Conservation (phyloP, 495 filamentous ascomycete genomes). For the Neurospora sp. region DNA sequence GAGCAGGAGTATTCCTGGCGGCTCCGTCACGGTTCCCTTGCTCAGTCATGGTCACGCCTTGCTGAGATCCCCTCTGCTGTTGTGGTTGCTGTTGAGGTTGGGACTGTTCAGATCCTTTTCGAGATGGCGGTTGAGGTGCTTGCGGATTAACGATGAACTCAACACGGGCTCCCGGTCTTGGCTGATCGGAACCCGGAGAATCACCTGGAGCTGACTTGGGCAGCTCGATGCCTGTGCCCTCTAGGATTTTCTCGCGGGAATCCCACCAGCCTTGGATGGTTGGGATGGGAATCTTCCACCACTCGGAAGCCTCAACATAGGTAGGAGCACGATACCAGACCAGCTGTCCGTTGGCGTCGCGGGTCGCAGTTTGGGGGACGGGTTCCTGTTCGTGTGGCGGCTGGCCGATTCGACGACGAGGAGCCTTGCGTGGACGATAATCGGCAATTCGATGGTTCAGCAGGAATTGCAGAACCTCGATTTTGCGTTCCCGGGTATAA, state of each 20-base stretch:
- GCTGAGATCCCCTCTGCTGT: neutral
- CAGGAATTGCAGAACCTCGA: constrained; percentile 19
- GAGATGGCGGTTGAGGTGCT: neutral
- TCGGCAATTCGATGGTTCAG: constrained; percentile 18
- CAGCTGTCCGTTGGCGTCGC: constrained; percentile 5
- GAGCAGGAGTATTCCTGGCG: neutral
- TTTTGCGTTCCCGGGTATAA: constrained; percentile 17
- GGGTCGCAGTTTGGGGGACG: neutral
- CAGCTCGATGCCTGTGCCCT: constrained; percentile 16
- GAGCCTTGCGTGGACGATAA: neutral
- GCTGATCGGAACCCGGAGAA: neutral
- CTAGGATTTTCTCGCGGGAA: constrained; percentile 15
- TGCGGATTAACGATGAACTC: neutral
- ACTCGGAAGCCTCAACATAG: constrained; percentile 15
- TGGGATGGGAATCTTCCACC: constrained; percentile 16
- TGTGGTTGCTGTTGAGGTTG: neutral
- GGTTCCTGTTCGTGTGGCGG: constrained; percentile 5
- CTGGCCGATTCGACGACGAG: constrained; percentile 16
- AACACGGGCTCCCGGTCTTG: neutral
- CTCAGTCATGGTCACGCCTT: neutral
- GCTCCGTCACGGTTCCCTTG: neutral
- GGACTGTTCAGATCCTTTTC: neutral
- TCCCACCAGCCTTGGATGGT: constrained; percentile 23
- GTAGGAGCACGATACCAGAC: constrained; percentile 17
- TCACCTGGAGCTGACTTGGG: neutral